Evolutionary conservation across 192 early-diverging fungal genomes (phyloP).

Genomic region (Mortierella hygrophila): DNA sequence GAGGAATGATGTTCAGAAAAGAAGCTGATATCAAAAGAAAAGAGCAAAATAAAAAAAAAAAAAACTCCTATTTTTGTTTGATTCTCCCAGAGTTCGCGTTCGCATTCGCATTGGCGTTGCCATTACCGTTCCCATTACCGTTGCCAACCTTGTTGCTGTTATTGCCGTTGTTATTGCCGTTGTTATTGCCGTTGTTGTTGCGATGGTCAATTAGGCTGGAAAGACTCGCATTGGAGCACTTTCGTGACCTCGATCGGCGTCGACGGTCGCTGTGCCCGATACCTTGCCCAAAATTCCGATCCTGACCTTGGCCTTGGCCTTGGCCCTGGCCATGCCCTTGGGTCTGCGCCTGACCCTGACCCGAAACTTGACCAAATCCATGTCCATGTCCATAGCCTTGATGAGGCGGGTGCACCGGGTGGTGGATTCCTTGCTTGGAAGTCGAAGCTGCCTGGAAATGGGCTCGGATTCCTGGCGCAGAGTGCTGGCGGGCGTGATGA

Average conservation of each 20-base stretch:
- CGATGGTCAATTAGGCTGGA: slow-evolving; percentile 18
- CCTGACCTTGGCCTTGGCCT: background rate
- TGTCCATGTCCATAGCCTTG: background rate
- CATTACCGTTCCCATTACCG: slow-evolving; percentile 4
- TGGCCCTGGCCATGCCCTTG: slow-evolving; percentile 5
- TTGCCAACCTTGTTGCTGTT: background rate
- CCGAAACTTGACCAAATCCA: background rate
- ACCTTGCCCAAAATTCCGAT: background rate
- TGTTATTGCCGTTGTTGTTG: background rate
- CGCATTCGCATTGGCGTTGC: background rate
- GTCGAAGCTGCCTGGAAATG: background rate
- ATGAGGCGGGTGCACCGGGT: background rate
- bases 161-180: background rate
- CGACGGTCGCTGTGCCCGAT: slow-evolving; percentile 22
- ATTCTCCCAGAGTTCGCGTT: background rate
- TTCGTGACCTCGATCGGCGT: slow-evolving; percentile 30
- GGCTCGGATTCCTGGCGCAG: slow-evolving; percentile 11
- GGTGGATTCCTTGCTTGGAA: background rate
- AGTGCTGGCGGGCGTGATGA: slow-evolving; percentile 5
- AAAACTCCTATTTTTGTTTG: slow-evolving; percentile 16
- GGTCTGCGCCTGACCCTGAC: background rate
- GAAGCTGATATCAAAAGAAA: background rate
- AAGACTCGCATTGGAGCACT: slow-evolving; percentile 43
- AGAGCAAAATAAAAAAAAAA: background rate
- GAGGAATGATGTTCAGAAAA: background rate